Percentiles rank a stretch among this genome's conserved stretches.
Conservation (phyloP, 352 stramenopile species). For the Pythium guiyangense region DNA sequence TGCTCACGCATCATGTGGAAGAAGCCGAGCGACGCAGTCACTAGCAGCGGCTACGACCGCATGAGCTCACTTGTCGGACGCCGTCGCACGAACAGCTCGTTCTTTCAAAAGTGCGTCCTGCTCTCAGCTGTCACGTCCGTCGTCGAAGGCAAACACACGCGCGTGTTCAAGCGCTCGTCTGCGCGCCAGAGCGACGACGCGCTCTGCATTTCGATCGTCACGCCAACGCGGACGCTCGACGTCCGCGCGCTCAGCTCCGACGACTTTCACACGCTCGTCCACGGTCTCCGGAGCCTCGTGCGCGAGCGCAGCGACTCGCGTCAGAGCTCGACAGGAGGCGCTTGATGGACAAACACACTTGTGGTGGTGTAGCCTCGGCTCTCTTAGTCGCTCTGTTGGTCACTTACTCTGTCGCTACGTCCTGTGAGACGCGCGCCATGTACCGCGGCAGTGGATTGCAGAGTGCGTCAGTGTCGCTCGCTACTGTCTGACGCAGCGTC, state of each 20-base stretch:
- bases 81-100: slow-evolving; percentile 10
- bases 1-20: slow-evolving; percentile 36
- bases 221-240: slow-evolving; percentile 33
- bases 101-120: slow-evolving; percentile 27
- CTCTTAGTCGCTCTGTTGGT: neutral
- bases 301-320: slow-evolving; percentile 9
- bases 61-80: neutral
- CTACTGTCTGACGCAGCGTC: neutral
- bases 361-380: neutral
- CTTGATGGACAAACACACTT: neutral
- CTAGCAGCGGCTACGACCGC: slow-evolving; percentile 4
- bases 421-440: slow-evolving; percentile 1
- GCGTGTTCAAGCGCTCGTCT: slow-evolving; percentile 27
- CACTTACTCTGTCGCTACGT: neutral
- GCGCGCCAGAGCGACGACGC: slow-evolving; percentile 21
- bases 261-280: slow-evolving; percentile 28
- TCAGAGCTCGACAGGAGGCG: neutral
- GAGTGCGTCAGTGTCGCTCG: neutral
- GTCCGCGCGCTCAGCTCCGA: slow-evolving; percentile 27
- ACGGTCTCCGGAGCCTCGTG: slow-evolving; percentile 24
- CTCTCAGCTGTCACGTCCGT: slow-evolving; percentile 29
- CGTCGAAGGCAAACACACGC: slow-evolving; percentile 31
- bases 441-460: slow-evolving; percentile 14
- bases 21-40: slow-evolving; percentile 16
- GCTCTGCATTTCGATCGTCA: slow-evolving; percentile 37